phyloP scores from a whole-genome alignment of 441 rosid genomes.

The Gossypium laxum region DNA sequence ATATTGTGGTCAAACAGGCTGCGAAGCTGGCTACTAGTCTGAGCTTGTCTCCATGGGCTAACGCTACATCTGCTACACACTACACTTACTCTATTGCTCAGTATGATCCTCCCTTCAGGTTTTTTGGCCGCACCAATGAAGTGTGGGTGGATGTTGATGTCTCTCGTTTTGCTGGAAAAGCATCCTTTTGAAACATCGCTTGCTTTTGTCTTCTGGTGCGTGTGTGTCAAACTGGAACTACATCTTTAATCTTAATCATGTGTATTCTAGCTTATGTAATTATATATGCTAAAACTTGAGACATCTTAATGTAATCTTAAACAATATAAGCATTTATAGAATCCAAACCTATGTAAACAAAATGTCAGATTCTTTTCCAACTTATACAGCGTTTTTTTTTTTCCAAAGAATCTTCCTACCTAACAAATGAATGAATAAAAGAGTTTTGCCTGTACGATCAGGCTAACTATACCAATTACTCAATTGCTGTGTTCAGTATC shows the following conservation, averaged over 20 bases:
- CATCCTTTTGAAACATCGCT: not conserved
- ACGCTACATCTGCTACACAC: slow-evolving; percentile 29
- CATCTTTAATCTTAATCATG: not conserved
- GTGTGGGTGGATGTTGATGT: slow-evolving; percentile 50
- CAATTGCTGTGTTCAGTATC: not conserved
- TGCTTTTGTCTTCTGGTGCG: not conserved
- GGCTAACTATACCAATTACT: not conserved
- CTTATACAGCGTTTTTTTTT: not conserved
- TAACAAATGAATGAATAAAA: slow-evolving; percentile 26
- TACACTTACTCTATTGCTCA: slow-evolving; percentile 58
- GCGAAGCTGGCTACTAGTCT: slow-evolving; percentile 46
- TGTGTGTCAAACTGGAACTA: not conserved
- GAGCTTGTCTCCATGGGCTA: slow-evolving; percentile 47
- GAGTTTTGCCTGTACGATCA: slow-evolving; percentile 14
- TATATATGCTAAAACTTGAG: not conserved
- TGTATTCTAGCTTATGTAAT: not conserved
- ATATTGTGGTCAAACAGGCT: slow-evolving; percentile 37
- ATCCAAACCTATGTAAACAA: not conserved
- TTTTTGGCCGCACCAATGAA: slow-evolving; percentile 53
- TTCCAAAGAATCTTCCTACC: not conserved
- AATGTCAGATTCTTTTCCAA: not conserved
- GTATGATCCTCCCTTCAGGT: slow-evolving; percentile 45
- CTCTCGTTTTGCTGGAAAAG: slow-evolving; percentile 12
- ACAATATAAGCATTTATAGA: not conserved
- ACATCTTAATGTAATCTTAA: not conserved